Percentiles rank a stretch among this genome's conserved stretches.
phyloP scores from a whole-genome alignment of 1,139 yeast species.

The Kodamaea plutei region DNA sequence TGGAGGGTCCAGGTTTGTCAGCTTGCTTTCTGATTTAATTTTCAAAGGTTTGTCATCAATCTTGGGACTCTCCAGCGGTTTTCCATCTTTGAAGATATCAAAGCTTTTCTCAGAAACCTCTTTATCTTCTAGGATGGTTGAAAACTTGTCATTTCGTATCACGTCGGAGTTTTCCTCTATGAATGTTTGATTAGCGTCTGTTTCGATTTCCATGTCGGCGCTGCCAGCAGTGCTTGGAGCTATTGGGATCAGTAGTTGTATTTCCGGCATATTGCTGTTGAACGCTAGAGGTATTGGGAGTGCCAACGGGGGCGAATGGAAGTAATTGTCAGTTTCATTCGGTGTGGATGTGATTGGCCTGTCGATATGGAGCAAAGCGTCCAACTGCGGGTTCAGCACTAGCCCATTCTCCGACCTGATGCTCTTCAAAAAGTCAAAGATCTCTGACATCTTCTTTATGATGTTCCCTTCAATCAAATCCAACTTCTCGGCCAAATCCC shows the following conservation, averaged over 20 bases:
- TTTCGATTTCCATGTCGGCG: constrained; percentile 21
- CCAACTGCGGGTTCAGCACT: constrained; percentile 16
- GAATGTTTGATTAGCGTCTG: constrained; percentile 9
- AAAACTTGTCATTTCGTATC: constrained; percentile 7
- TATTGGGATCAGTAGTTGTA: not conserved
- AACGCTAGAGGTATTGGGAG: constrained; percentile 11
- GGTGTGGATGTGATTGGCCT: constrained; percentile 21
- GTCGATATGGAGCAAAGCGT: constrained; percentile 15
- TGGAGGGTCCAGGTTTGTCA: constrained; percentile 1
- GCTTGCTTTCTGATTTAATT: constrained; percentile 10
- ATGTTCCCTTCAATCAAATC: constrained; percentile 37
- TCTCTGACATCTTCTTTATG: constrained; percentile 40
- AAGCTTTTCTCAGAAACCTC: constrained; percentile 7
- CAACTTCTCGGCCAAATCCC: constrained; percentile 20
- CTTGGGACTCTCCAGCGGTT: not conserved
- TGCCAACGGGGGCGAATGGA: constrained; percentile 3
- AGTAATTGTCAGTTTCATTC: constrained; percentile 9
- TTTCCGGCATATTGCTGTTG: not conserved
- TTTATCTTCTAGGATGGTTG: constrained; percentile 12
- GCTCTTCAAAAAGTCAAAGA: constrained; percentile 35
- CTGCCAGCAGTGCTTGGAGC: not conserved
- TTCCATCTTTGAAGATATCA: constrained; percentile 6
- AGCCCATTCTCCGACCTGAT: constrained; percentile 32
- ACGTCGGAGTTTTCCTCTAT: constrained; percentile 9
- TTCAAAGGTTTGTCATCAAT: not conserved